Evolutionary conservation across 495 filamentous ascomycete genomes (phyloP).

Genomic region (Neurospora sublineolata): DNA sequence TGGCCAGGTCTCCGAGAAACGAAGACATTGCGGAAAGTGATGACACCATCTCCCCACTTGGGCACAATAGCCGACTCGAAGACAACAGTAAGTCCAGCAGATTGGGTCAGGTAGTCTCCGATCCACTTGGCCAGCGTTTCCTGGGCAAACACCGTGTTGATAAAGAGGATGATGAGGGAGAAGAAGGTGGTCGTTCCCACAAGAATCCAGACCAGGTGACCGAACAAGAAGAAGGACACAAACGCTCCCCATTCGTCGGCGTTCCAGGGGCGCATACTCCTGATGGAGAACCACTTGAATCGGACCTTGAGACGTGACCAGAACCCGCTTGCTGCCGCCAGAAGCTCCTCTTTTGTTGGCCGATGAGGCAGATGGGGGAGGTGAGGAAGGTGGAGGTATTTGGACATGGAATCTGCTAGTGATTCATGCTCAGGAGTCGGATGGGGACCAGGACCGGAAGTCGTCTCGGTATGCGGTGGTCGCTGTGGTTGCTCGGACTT

Average conservation of each 20-base stretch:
- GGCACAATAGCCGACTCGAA: constrained; percentile 98
- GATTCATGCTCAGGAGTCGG: constrained; percentile 19
- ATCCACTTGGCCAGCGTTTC: constrained; percentile 90
- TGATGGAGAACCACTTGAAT: constrained; percentile 96
- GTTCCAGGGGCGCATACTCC: constrained; percentile 91
- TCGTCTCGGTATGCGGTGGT: constrained; percentile 1
- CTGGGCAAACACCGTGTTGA: constrained; percentile 96
- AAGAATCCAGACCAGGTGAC: constrained; percentile 88
- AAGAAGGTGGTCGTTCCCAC: constrained; percentile 96
- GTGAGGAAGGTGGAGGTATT: constrained; percentile 53
- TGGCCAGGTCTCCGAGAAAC: constrained; percentile 86
- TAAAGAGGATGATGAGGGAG: constrained; percentile 72
- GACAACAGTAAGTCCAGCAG: constrained; percentile 87
- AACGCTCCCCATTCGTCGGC: constrained; percentile 90
- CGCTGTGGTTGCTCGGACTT: constrained; percentile 7
- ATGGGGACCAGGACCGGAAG: constrained; percentile 5
- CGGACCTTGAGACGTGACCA: constrained; percentile 82
- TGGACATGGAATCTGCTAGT: constrained; percentile 30
- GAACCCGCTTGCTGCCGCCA: constrained; percentile 85
- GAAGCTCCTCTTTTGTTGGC: constrained; percentile 85
- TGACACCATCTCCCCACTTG: constrained; percentile 86
- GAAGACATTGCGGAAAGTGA: constrained; percentile 94
- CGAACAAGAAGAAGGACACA: constrained; percentile 87
- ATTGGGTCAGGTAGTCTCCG: constrained; percentile 90
- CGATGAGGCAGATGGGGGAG: constrained; percentile 61